These are phyloP conservation scores for Leccinum griseonigrum DNA, from an alignment of 1,284 basidiomycete genomes.

Conservation along the genomic window DNA sequence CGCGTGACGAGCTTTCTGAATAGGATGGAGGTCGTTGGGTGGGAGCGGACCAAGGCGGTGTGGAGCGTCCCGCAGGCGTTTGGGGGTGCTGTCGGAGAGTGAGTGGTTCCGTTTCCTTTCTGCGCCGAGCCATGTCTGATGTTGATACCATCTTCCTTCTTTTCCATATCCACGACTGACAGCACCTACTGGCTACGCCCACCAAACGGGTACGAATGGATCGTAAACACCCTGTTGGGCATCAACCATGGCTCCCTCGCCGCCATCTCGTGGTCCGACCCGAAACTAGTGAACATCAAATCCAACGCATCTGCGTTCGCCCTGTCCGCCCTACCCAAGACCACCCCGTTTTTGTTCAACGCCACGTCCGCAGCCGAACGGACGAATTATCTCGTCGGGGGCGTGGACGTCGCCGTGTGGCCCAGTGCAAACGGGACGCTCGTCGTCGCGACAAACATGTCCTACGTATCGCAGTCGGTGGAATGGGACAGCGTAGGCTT, in stretches of 20 bases:
- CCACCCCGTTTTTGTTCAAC: conserved; percentile 42
- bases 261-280: conserved; percentile 69
- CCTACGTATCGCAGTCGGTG: conserved; percentile 33
- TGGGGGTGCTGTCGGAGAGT: conserved; percentile 53
- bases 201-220: conserved; percentile 68
- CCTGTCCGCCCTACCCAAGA: conserved; percentile 34
- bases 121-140: background rate
- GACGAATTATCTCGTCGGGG: conserved; percentile 29
- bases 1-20: conserved; percentile 63
- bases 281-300: conserved; percentile 61
- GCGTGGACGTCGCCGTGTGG: conserved; percentile 46
- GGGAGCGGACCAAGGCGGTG: conserved; percentile 51
- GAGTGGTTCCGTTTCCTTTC: conserved; percentile 22
- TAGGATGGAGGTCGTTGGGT: conserved; percentile 57
- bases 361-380: conserved; percentile 19
- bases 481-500: conserved; percentile 18
- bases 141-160: background rate
- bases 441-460: conserved; percentile 42
- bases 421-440: conserved; percentile 35
- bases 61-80: conserved; percentile 81
- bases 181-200: conserved; percentile 64
- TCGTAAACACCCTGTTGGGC: conserved; percentile 58
- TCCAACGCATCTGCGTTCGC: conserved; percentile 56
- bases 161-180: background rate
- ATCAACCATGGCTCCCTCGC: conserved; percentile 72